Conservation (phyloP, 805 yeast genomes). For the Nematodospora valgi region DNA sequence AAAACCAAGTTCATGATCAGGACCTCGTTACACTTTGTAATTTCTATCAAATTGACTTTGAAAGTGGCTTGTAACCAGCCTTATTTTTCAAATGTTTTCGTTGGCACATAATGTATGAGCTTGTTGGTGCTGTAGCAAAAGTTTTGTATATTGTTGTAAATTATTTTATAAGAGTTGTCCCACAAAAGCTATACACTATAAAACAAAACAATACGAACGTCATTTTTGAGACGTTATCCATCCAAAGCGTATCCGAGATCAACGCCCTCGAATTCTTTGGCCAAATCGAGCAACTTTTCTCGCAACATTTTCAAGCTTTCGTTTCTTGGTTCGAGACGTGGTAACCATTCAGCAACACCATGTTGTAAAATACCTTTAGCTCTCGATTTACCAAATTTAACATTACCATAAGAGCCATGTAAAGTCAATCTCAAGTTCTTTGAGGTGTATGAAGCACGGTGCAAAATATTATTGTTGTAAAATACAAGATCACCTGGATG, state of each 20-base stretch:
- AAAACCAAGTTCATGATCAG: too few species aligned
- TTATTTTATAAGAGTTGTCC: too few species aligned
- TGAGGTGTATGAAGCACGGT: slow-evolving; percentile 43
- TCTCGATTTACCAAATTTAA: slow-evolving; percentile 35
- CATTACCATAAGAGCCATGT: slow-evolving; percentile 51
- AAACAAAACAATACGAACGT: too few species aligned
- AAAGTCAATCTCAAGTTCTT: slow-evolving; percentile 40
- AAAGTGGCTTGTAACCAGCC: too few species aligned
- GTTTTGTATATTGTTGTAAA: too few species aligned
- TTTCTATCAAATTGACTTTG: too few species aligned
- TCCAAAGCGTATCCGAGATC: slow-evolving; percentile 38
- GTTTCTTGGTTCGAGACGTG: slow-evolving; percentile 27
- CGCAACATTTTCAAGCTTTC: slow-evolving; percentile 26
- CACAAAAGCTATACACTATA: too few species aligned
- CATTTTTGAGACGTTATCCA: too few species aligned
- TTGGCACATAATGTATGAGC: too few species aligned
- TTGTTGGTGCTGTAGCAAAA: too few species aligned
- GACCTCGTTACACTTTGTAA: too few species aligned
- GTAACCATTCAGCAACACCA: slow-evolving; percentile 48
- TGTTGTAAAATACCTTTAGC: slow-evolving; percentile 53
- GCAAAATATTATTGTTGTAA: slow-evolving; percentile 49
- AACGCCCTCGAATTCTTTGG: slow-evolving; percentile 27
- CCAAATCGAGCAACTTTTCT: slow-evolving; percentile 25
- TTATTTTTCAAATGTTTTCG: too few species aligned
- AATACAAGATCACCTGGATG: slow-evolving; percentile 50